Evolutionary conservation across 2,329 filamentous ascomycete genomes (phyloP), one percentile per base, ranked within the genome.

Genomic region (Amauroascus niger): DNA sequence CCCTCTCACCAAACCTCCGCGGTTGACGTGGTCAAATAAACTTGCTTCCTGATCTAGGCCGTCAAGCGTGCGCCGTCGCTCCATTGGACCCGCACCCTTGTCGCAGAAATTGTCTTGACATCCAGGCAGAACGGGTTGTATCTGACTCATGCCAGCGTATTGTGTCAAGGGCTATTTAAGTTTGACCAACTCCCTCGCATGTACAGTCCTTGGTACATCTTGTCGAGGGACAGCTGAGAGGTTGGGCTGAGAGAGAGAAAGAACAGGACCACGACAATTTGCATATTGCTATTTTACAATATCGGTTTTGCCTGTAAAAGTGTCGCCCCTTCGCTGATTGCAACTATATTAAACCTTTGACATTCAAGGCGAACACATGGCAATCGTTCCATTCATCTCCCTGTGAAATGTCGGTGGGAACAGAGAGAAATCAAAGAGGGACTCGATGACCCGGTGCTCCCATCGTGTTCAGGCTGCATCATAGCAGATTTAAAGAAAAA

Each of bases 261-360:
- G 26, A 50, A 32, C 9, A 26, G 24, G 48, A 35, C 37, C 47
- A 22, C 18, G 33, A 50, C 39, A 14, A 43, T 46, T 18, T 44
- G 32, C 30, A 35, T 43, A 52, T 52, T 37, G 41, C 49, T 52
- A 45, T 11, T 46, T 40, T 52, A 52, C 49, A 52, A 35, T 37
- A 45, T 43, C 9, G 28, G 18, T 46, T n/a, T 39, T 16, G 30
- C 33, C 39, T 43, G 49, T 33, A 51, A n/a, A n/a, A n/a, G n/a
- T 37, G 26, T n/a, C 22, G 18, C 18, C 28, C 30, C 14, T 37
- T 8, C 30, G 30, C 22, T 46, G 49, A 28, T 18, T 26, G 49
- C 28, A 50, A 28, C 18, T 50, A n/a, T 9, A 32, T 14, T 24
- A 16, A n/a, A 18, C 24, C 28, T 43, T n/a, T 40, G 6, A 45